These are phyloP conservation scores for Amaranthus palmeri DNA, from an alignment of 148 eudicot species.

Conservation along the genomic window DNA sequence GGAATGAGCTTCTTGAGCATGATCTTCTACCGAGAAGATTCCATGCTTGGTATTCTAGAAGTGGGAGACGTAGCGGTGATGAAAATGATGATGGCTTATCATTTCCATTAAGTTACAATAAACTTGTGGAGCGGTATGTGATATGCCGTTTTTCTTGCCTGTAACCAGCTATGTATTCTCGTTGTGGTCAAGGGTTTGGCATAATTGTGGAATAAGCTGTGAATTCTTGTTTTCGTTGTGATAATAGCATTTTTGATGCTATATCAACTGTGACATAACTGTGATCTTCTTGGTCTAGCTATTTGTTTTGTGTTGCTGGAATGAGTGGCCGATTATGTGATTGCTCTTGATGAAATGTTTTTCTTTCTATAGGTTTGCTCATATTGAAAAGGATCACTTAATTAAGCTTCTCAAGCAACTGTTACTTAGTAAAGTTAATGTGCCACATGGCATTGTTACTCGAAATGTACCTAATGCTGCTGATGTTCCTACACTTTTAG, in stretches of 20 bases:
- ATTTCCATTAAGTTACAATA: slow-evolving; percentile 82
- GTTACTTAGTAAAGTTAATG: slow-evolving; percentile 43
- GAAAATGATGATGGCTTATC: slow-evolving; percentile 92
- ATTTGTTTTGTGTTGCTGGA: too few relatives aligned
- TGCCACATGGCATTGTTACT: slow-evolving; percentile 33
- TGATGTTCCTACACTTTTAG: slow-evolving; percentile 85
- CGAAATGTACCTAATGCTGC: slow-evolving; percentile 68
- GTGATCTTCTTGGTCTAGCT: neutral
- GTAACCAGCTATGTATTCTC: neutral
- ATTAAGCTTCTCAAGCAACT: slow-evolving; percentile 87
- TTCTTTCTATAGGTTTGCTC: slow-evolving; percentile 57
- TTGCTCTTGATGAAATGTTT: slow-evolving; percentile 16
- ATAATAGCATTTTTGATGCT: slow-evolving; percentile 7
- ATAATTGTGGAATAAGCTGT: neutral
- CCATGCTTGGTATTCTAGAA: slow-evolving; percentile 96
- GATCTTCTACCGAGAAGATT: slow-evolving; percentile 93
- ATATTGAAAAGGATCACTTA: slow-evolving; percentile 80
- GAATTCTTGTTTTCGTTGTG: neutral
- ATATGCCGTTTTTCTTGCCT: slow-evolving; percentile 12
- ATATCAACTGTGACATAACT: neutral
- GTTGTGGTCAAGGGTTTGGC: neutral
- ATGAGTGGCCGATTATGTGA: neutral
- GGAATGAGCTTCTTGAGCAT: slow-evolving; percentile 99
- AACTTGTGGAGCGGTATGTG: slow-evolving; percentile 72
- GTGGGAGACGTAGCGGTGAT: slow-evolving; percentile 67